Base-by-base conservation (phyloP, 1,284 basidiomycete genomes). In the Papiliotrema fonsecae region DNA sequence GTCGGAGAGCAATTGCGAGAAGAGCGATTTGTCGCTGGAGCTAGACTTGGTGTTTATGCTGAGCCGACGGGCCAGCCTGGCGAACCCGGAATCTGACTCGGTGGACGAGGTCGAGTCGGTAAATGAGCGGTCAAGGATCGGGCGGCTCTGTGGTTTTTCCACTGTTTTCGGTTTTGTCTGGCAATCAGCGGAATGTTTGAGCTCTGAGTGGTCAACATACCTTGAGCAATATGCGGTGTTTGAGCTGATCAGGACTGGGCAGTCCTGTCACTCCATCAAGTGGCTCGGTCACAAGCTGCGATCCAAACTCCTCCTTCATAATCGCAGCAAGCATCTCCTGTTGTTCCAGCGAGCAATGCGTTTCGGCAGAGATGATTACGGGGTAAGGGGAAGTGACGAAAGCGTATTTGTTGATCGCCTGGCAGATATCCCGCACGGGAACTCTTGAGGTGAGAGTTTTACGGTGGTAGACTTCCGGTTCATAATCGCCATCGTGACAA, bases 321-420 rank as follows among this genome's bases (percentile, higher is more conserved):
- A 94, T 88, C 2, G 76, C 67, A 0, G 85, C 91, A 25, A 97
- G 79, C 65, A 80, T 78, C 42, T 87, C 87, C 70, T 98, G 94
- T 70, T 96, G 90, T 19, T 79, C 71, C 3, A 90, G 61, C 0
- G 82, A 78, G 69, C 90, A 96, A 64, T 97, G 93, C 1, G 97
- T 82, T 75, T 99, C 94, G 18, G 92, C 86, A 10, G 90, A 96
- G 55, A 99, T 85, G 66, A 98, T 87, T 60, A 99, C 78, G 0
- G 94, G 94, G 68, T 93, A 97, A 0, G 91, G 88, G 2, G 91
- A 96, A 0, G 88, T 81, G 31, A 89, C 83, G 65, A 98, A 98
- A 0, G 89, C 93, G 65, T 97, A 97, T 67, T 89, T 88, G 24
- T 81, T 80, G 64, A 98, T 89, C 0, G 92, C 90, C 31, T 82